A percentile compares a stretch with the other conserved stretches of the same genome.
Conservation (phyloP, 257 asterid genomes). For the Solanum pennellii region DNA sequence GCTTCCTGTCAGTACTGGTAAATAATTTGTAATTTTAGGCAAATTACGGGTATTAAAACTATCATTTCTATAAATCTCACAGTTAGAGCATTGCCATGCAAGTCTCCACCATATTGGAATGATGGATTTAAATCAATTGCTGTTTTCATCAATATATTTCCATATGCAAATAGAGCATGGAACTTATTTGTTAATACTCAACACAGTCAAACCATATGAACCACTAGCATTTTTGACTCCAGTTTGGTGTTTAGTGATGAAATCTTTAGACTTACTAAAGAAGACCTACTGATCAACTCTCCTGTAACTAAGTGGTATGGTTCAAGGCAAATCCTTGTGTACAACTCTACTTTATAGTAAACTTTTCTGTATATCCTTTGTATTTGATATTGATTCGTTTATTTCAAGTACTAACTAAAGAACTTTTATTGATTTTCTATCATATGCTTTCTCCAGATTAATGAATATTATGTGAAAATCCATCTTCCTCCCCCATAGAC, state of each 20-base stretch:
- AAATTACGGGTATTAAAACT: neutral
- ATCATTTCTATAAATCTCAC: neutral
- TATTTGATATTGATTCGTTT: neutral
- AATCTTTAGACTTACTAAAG: neutral
- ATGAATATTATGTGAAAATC: neutral
- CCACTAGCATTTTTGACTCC: neutral
- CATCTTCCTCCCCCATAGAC: neutral
- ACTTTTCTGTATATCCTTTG: neutral
- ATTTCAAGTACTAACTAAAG: neutral
- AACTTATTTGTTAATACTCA: neutral
- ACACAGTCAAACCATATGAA: neutral
- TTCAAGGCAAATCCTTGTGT: neutral
- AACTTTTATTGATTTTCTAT: neutral
- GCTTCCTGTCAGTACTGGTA: neutral
- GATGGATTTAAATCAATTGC: neutral
- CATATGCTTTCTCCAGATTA: neutral
- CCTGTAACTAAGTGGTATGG: neutral
- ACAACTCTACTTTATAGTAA: neutral
- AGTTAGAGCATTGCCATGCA: neutral
- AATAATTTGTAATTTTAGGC: neutral
- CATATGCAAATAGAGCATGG: neutral
- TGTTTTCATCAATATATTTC: neutral
- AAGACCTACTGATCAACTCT: neutral
- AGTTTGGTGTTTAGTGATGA: neutral
- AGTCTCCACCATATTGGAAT: neutral